Evolutionary conservation across 2,329 filamentous ascomycete genomes (phyloP), one percentile per base, ranked within the genome.

Genomic region (Penicillium sp.): DNA sequence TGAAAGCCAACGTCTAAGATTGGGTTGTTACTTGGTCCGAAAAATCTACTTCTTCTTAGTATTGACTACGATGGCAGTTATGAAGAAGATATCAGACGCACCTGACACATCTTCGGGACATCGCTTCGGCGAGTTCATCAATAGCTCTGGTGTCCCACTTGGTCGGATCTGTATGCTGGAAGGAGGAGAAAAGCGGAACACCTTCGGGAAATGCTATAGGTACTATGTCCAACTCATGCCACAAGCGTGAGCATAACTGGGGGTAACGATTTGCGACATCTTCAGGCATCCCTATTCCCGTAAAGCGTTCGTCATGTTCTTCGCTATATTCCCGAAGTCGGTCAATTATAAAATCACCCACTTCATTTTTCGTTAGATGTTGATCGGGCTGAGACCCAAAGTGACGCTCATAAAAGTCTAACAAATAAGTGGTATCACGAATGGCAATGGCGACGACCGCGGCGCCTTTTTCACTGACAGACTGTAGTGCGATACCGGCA

Each of bases 41-140:
- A 92, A 62, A 86, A 78, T 68, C 85, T 88, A 48, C 35, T 14
- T 43, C 33, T 12, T 18, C 46, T 48, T 43, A 43, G 40, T 12
- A 3, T 12, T 9, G 20, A 43, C 18, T 18, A 23, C 40, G 8
- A 43, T 9, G 9, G 5, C 18, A 43, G 3, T 40, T 40, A 12
- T 53, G 16, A 49, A 45, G 58, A 53, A 18, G 45, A 7, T 24
- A 24, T 8, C n/a, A 30, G 20, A 74, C 81, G 71, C 72, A 88
- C 86, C 86, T 82, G 60, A 91, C 81, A 68, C 87, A 90, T 75
- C 91, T 92, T 60, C 90, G 81, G 1, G 86, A 87, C 82, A 92
- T 88, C 0, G 87, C 89, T 67, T 93, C 90, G 1, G 90, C 89
- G 69, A 91, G 86, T 68, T 94, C 90, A 64, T 92, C 90, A 4